Evolutionary conservation across 1,139 yeast genomes (phyloP), one percentile per base, ranked within the genome.

Genomic region (Geotrichum reessii): DNA sequence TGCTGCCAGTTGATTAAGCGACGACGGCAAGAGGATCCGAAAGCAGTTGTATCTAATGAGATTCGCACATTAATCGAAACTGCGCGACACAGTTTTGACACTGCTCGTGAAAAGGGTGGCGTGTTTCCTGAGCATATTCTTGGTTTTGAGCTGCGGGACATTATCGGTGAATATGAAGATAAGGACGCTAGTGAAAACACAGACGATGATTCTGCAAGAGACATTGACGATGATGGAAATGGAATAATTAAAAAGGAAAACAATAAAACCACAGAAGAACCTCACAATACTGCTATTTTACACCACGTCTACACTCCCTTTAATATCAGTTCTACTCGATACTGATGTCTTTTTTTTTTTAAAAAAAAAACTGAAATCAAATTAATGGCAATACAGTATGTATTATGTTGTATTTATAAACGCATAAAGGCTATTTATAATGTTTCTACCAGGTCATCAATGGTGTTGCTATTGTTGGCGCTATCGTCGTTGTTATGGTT

Each of bases 51-150:
- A 2, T n/a, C n/a, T 14, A 17, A 4, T 31, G 42, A 21, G 48
- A 47, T 17, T 22, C 22, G 19, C 24, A 31, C 28, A 24, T 27
- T n/a, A 22, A 19, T n/a, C 7, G 19, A 9, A 31, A 47, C 47
- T 5, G 50, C 56, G 22, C 21, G 56, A 12, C 9, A 2, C 4
- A 46, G 51, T 12, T 53, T 53, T 47, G 56, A 53, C 51, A 21
- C 22, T n/a, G 22, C 28, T 14, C 31, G 44, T 1, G 11, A 21
- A 8, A 47, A 22, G 25, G 56, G 56, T 7, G 70, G 70, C 2
- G 63, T 62, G 3, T 55, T 58, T 22, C 69, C 70, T 0, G 58
- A 59, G 42, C 66, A 67, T 33, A 58, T 66, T 50, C 31, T 67
- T 11, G 53, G 63, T 47, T 62, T 54, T 55, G 67, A 65, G 31